phyloP scores from a whole-genome alignment of 345 rosid species.

The Brassica juncea region DNA sequence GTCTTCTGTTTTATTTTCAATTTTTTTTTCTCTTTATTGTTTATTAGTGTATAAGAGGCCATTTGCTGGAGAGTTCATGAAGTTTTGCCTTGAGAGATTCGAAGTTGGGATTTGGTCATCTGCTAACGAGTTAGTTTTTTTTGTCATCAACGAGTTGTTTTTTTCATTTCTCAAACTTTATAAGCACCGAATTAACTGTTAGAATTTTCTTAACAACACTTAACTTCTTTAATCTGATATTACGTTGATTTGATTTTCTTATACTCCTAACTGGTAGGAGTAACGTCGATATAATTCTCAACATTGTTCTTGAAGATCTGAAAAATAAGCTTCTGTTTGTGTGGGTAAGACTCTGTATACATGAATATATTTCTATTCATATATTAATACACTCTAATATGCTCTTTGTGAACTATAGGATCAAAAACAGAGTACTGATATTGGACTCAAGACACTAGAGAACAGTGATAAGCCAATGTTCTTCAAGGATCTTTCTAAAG shows the following conservation, averaged over 20 bases:
- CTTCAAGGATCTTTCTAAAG: conserved; percentile 42
- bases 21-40: not conserved
- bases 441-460: conserved; percentile 35
- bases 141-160: not conserved
- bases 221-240: too few relatives aligned
- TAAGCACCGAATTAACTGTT: not conserved
- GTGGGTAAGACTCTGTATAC: conserved; percentile 34
- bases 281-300: conserved; percentile 28
- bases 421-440: conserved; percentile 38
- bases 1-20: not conserved
- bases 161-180: not conserved
- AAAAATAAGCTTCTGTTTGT: conserved; percentile 38
- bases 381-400: not conserved
- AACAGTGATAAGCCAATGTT: conserved; percentile 38
- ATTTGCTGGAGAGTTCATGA: conserved; percentile 43
- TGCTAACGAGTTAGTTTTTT: conserved; percentile 26
- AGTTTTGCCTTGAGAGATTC: conserved; percentile 52
- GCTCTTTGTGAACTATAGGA: conserved; percentile 23
- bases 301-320: conserved; percentile 16
- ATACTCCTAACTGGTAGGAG: not conserved
- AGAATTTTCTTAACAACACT: too few relatives aligned
- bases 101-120: conserved; percentile 57
- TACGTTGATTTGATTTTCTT: not conserved
- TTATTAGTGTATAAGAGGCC: conserved; percentile 52
- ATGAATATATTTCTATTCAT: not conserved